phyloP scores from a whole-genome alignment of 495 filamentous ascomycete species.

The Aspergillus asperescens region DNA sequence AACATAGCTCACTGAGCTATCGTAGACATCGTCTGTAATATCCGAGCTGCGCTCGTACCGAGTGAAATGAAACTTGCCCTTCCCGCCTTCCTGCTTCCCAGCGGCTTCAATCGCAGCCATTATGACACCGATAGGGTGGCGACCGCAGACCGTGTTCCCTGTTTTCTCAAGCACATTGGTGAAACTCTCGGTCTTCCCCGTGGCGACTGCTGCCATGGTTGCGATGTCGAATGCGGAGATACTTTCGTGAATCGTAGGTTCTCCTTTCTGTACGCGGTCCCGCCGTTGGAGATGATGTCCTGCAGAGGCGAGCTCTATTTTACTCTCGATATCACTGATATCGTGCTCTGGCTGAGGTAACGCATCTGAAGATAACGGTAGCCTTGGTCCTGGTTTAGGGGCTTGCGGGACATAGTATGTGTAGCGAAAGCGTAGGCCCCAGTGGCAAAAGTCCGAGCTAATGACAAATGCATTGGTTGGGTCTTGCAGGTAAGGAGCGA shows the following conservation, averaged over 20 bases:
- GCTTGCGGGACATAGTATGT: conserved; percentile 65
- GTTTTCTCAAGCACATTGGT: conserved; percentile 63
- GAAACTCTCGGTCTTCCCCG: conserved; percentile 64
- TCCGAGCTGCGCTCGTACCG: conserved; percentile 88
- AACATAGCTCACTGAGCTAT: conserved; percentile 94
- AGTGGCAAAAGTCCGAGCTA: conserved; percentile 95
- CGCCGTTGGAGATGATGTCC: conserved; percentile 38
- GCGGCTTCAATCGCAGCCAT: conserved; percentile 79
- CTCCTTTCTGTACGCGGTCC: conserved; percentile 32
- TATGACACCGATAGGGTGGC: conserved; percentile 91
- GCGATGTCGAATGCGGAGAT: conserved; percentile 75
- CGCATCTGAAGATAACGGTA: conserved; percentile 37
- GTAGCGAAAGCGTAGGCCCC: conserved; percentile 84
- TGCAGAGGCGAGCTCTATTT: conserved; percentile 27
- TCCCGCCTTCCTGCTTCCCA: conserved; percentile 30
- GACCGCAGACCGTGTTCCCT: conserved; percentile 88
- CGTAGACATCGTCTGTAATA: conserved; percentile 54
- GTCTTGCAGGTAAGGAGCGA: conserved; percentile 78
- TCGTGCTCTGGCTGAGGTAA: conserved; percentile 39
- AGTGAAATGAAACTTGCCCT: conserved; percentile 73
- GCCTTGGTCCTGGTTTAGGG: conserved; percentile 33
- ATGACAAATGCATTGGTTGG: conserved; percentile 77
- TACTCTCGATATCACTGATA: conserved; percentile 21
- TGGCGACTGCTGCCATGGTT: conserved; percentile 77
- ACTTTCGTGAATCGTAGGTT: conserved; percentile 72